Evolutionary conservation across 768 basidiomycete genomes (phyloP).

Genomic region (Tylopilus balloui): DNA sequence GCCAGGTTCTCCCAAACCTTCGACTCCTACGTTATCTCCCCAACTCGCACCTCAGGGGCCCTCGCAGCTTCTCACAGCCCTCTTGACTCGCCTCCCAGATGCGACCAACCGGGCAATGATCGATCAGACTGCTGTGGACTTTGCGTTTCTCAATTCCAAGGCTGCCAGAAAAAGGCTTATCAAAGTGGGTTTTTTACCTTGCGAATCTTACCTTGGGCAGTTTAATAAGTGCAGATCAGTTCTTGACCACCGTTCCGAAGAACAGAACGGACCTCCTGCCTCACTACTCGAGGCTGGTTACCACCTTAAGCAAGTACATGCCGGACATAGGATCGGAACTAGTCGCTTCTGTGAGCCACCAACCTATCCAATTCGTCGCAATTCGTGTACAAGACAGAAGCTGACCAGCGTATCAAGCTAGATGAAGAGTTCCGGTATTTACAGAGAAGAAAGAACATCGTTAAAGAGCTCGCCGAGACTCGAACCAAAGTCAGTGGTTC

Average conservation of each 20-base stretch:
- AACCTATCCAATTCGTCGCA: neutral
- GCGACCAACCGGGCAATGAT: constrained; percentile 87
- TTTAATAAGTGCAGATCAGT: constrained; percentile 40
- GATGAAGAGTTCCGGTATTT: constrained; percentile 97
- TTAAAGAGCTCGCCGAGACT: constrained; percentile 83
- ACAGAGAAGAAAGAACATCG: constrained; percentile 88
- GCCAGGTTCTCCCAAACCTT: constrained; percentile 61
- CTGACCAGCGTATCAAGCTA: constrained; percentile 47
- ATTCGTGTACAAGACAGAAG: neutral
- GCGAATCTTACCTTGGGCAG: neutral
- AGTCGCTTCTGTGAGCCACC: constrained; percentile 65
- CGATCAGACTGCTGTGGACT: constrained; percentile 93
- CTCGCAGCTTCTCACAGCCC: constrained; percentile 84
- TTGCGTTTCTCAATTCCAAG: constrained; percentile 95
- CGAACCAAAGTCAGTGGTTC: constrained; percentile 64
- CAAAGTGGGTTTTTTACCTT: constrained; percentile 49
- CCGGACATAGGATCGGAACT: constrained; percentile 86
- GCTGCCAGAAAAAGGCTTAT: constrained; percentile 88
- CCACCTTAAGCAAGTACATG: constrained; percentile 88
- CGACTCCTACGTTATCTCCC: constrained; percentile 58
- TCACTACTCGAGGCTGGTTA: constrained; percentile 87
- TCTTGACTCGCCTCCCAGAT: constrained; percentile 88
- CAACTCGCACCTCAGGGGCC: constrained; percentile 84
- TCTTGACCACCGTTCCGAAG: constrained; percentile 78
- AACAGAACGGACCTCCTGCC: constrained; percentile 87